Percentiles rank a stretch among this genome's conserved stretches.
Evolutionary conservation across 1,139 yeast genomes (phyloP).

Genomic region (Suhomyces panamericanus): DNA sequence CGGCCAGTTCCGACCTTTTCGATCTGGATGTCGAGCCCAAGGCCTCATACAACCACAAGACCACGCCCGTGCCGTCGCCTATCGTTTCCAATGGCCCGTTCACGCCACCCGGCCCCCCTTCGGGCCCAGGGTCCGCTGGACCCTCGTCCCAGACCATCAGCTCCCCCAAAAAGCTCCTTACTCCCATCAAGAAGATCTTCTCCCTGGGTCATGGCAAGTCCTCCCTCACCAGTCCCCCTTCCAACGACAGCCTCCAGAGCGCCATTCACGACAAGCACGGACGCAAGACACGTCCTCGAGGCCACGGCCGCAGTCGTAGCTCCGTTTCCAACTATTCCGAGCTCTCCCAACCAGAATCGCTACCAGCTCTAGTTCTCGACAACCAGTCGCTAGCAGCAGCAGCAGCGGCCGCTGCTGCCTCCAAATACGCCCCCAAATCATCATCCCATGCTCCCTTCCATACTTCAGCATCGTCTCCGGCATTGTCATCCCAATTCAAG

Average conservation of each 20-base stretch:
- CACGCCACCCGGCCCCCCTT: constrained; percentile 23
- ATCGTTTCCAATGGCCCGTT: constrained; percentile 20
- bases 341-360: constrained; percentile 1
- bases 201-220: constrained; percentile 23
- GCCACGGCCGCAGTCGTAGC: constrained; percentile 11
- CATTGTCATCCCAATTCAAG: constrained; percentile 7
- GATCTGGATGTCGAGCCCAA: constrained; percentile 12
- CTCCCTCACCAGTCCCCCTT: constrained; percentile 13
- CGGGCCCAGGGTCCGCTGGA: constrained; percentile 1
- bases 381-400: constrained; percentile 7
- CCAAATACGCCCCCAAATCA: constrained; percentile 5
- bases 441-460: constrained; percentile 4
- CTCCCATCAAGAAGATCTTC: constrained; percentile 46
- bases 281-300: constrained; percentile 5
- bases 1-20: constrained; percentile 14
- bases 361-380: background rate
- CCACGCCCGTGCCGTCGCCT: constrained; percentile 21
- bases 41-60: constrained; percentile 7
- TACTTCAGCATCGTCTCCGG: constrained; percentile 10
- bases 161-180: constrained; percentile 45
- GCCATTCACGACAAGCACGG: constrained; percentile 12
- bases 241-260: constrained; percentile 19
- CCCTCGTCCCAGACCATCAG: constrained; percentile 16
- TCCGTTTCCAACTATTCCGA: constrained; percentile 16
- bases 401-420: constrained; percentile 9